Base-by-base conservation (phyloP, 2,329 filamentous ascomycete genomes). In the Escovopsis weberi region DNA sequence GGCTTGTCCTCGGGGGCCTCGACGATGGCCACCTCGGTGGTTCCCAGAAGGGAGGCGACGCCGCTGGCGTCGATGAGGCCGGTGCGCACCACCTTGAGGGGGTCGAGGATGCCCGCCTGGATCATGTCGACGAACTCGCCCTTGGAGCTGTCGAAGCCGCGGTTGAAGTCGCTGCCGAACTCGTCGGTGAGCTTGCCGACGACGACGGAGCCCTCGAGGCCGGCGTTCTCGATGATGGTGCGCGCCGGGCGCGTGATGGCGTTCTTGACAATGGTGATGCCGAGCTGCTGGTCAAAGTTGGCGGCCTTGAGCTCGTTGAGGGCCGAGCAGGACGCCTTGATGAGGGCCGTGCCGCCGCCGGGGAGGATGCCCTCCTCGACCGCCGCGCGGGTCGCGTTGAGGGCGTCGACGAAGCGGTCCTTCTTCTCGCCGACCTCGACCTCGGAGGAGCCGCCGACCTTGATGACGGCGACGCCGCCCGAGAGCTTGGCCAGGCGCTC, bases 341-440 rank as follows among this genome's bases (percentile, higher is more conserved):
- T 82, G 41, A 98, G 80, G 58, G 88, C 91, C 59, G 91, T 98
- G 64, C 91, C 91, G 78, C 91, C 91, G 72, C 91, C 91, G 54
- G 91, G 91, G 52, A 98, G 82, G 66, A 98, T 98, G 68, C 91
- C 91, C 71, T 96, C 88, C 78, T 98, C 91, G 52, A 98, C 91
- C 58, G 91, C 91, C 55, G 91, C 91, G 57, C 91, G 89, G 52
- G 91, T 98, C 54, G 91, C 91, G 68, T 98, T 98, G 48, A 98
- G 74, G 47, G 91, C 91, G 68, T 98, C 91, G 49, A 98, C 91
- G 57, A 96, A 94, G 63, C 91, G 86, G 67, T 98, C 91, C 80
- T 98, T 98, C 86, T 98, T 98, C 80, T 98, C 91, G 54, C 88
- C 83, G 45, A 98, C 91, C 75, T 98, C 91, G 51, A 98, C 89